Evolutionary conservation across 2,329 filamentous ascomycete species (phyloP), one percentile per base, ranked within the genome.

Genomic region (Pseudogymnoascus sp.): DNA sequence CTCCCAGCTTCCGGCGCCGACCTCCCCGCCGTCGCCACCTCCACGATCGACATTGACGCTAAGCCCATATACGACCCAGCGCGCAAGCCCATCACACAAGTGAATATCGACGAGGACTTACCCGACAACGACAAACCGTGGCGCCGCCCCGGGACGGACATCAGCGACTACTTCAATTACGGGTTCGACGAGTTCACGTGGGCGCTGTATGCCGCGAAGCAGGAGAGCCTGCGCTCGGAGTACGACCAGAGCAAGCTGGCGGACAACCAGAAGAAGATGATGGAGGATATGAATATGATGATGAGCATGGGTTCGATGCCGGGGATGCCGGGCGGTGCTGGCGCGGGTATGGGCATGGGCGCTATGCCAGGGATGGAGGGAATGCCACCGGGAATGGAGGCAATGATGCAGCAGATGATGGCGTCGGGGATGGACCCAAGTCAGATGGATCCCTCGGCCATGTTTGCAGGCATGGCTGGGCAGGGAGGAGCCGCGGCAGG

Each of bases 141-240:
- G 95, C 88, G 95, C 49, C 88, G 93, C 67, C 95, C 95, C 0
- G 95, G 95, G 55, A 93, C 93, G 9, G 95, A 99, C 71, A 86
- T 96, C 62, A 95, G 90, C 64, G 95, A 99, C 74, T 97, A 96
- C 78, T 97, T 97, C 84, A 97, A 97, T 79, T 97, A 97, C 76
- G 93, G 93, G 63, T 97, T 97, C 72, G 93, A 97, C 77, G 93
- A 97, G 76, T 97, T 97, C 76, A 96, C 93, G 0, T 99, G 95
- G 95, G 90, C 93, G 5, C 84, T 93, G 61, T 99, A 99, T 74
- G 92, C 93, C 33, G 81, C 91, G 64, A 96, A 96, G 72, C 95
- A 97, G 74, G 87, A 95, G 67, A 81, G 80, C 23, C 81, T 97
- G 70, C 85, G 89, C 16, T 85, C 85, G 67, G 90, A 93, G 69